Conservation (phyloP, 257 asterid species). For the Petrea volubilis region DNA sequence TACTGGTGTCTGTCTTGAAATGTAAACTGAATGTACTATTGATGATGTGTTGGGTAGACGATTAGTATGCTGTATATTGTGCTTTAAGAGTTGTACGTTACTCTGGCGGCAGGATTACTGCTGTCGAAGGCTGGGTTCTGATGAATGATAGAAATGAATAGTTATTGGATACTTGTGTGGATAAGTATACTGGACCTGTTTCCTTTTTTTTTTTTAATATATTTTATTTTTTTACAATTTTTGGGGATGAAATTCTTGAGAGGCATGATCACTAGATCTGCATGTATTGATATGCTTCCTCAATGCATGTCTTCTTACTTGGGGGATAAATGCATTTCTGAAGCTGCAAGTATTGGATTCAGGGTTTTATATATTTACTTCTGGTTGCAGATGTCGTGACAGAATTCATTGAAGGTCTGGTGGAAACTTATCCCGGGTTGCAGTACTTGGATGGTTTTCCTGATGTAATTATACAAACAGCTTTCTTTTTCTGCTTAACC, state of each 20-base stretch:
- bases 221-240: background rate
- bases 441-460: conserved; percentile 99
- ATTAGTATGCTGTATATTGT: background rate
- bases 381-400: conserved; percentile 84
- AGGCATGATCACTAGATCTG: conserved; percentile 14
- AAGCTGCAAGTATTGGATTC: background rate
- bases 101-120: conserved; percentile 3
- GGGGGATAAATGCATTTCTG: background rate
- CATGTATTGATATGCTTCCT: background rate
- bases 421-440: conserved; percentile 90
- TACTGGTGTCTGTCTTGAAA: conserved; percentile 6
- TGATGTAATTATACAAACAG: conserved; percentile 41
- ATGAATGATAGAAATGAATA: too few species aligned
- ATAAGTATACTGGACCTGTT: background rate
- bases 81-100: conserved; percentile 16
- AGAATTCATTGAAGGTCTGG: conserved; percentile 94
- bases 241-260: conserved; percentile 16
- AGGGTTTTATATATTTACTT: conserved; percentile 15
- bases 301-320: background rate
- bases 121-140: too few species aligned
- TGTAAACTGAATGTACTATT: conserved; percentile 3
- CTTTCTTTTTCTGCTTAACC: conserved; percentile 1
- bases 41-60: background rate
- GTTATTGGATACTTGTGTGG: conserved; percentile 6
- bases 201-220: background rate